phyloP scores from a whole-genome alignment of 2,329 filamentous ascomycete genomes.

The Samsoniella hepiali region DNA sequence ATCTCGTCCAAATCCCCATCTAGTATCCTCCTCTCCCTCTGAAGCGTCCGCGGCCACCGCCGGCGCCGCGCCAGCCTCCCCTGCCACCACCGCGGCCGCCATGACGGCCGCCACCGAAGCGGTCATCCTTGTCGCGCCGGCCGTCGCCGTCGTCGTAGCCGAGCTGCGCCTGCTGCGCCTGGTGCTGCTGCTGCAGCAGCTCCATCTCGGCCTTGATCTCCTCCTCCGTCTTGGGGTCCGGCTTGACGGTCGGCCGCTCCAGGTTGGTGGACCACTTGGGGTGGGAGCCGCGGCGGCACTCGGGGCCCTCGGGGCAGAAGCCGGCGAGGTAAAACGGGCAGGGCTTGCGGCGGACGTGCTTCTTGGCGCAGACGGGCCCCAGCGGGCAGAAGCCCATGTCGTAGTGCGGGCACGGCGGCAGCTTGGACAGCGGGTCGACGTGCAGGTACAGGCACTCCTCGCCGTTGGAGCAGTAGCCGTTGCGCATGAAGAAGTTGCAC shows the following conservation, averaged over 20 bases:
- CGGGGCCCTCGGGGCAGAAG: constrained; percentile 81
- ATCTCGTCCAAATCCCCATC: not conserved
- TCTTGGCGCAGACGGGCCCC: constrained; percentile 81
- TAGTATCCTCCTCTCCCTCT: constrained; percentile 34
- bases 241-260: constrained; percentile 70
- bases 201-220: constrained; percentile 31
- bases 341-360: constrained; percentile 77
- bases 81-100: constrained; percentile 32
- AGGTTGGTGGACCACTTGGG: constrained; percentile 75
- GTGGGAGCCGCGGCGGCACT: constrained; percentile 78
- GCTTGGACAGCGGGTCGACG: constrained; percentile 75
- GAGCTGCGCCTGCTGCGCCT: constrained; percentile 32
- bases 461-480: constrained; percentile 92
- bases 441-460: constrained; percentile 95
- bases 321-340: constrained; percentile 88
- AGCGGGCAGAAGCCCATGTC: constrained; percentile 92
- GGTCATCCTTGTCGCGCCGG: constrained; percentile 22
- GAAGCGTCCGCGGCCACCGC: constrained; percentile 31
- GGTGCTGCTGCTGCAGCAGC: constrained; percentile 38
- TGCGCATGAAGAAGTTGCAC: constrained; percentile 92
- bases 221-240: constrained; percentile 55
- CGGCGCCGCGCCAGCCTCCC: constrained; percentile 38
- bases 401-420: constrained; percentile 84
- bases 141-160: constrained; percentile 32
- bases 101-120: constrained; percentile 30